Conservation (phyloP, 768 basidiomycete species). For the Kwoniella botswanensis region DNA sequence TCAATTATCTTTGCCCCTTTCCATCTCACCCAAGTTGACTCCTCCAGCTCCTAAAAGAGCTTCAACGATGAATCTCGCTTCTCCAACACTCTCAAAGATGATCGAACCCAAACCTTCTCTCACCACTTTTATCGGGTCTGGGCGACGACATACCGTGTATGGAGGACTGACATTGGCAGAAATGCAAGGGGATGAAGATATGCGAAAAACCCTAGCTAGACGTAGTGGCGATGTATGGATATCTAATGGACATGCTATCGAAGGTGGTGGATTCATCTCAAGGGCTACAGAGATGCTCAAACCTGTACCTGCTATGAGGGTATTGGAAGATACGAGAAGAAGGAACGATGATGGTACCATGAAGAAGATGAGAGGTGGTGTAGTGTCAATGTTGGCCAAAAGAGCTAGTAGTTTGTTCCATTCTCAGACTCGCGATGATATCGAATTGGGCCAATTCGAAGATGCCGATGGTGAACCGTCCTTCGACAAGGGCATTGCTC, state of each 20-base stretch:
- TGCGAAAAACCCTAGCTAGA: slow-evolving; percentile 38
- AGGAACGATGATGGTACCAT: neutral
- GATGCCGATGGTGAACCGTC: slow-evolving; percentile 18
- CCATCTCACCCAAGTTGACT: slow-evolving; percentile 47
- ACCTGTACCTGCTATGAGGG: slow-evolving; percentile 46
- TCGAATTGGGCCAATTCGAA: slow-evolving; percentile 32
- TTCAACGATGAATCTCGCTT: slow-evolving; percentile 12
- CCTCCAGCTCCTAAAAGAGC: slow-evolving; percentile 35
- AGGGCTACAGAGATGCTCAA: slow-evolving; percentile 51
- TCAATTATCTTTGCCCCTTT: slow-evolving; percentile 43
- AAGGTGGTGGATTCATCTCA: slow-evolving; percentile 27
- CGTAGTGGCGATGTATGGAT: slow-evolving; percentile 49
- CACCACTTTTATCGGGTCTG: slow-evolving; percentile 29
- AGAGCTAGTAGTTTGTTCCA: slow-evolving; percentile 23
- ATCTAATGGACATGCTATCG: slow-evolving; percentile 44
- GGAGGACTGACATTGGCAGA: slow-evolving; percentile 27
- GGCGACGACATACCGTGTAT: slow-evolving; percentile 43
- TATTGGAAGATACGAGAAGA: slow-evolving; percentile 25
- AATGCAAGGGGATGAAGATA: slow-evolving; percentile 32
- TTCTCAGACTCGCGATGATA: slow-evolving; percentile 3
- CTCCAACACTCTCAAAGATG: slow-evolving; percentile 26
- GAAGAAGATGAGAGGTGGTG: slow-evolving; percentile 27
- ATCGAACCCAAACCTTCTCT: slow-evolving; percentile 46
- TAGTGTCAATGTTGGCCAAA: slow-evolving; percentile 43
- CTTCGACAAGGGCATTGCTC: neutral